Evolutionary conservation across 75 land plant genomes (phyloP).

Genomic region (Chamaecyparis obtusa): DNA sequence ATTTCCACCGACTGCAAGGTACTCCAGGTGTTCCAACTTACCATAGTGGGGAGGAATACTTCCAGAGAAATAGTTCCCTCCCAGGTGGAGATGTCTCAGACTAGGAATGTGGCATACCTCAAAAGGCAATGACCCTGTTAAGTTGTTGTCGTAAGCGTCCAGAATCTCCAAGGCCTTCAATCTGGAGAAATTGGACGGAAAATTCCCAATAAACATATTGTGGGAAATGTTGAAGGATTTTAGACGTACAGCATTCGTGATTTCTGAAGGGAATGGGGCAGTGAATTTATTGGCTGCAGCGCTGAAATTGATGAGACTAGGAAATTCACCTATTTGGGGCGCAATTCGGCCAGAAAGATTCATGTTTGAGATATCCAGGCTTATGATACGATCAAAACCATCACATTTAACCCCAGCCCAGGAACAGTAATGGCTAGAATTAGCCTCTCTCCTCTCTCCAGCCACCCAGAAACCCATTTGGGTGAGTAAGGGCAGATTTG

Average conservation of each 20-base stretch:
- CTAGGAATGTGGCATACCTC: slow-evolving; percentile 31
- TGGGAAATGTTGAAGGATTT: slow-evolving; percentile 71
- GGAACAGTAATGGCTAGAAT: slow-evolving; percentile 42
- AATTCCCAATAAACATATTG: slow-evolving; percentile 61
- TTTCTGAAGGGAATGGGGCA: slow-evolving; percentile 56
- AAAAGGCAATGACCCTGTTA: slow-evolving; percentile 65
- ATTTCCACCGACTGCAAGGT: slow-evolving; percentile 72
- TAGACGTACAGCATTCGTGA: slow-evolving; percentile 36
- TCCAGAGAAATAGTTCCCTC: slow-evolving; percentile 89
- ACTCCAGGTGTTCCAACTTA: slow-evolving; percentile 43
- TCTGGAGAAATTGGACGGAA: slow-evolving; percentile 46
- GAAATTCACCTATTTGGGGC: slow-evolving; percentile 37
- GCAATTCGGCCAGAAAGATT: slow-evolving; percentile 59
- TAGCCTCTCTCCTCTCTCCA: slow-evolving; percentile 33
- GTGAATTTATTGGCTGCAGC: slow-evolving; percentile 47
- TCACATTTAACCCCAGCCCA: slow-evolving; percentile 57
- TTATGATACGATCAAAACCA: slow-evolving; percentile 16
- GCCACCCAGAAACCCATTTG: slow-evolving; percentile 27
- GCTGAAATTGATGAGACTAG: slow-evolving; percentile 39
- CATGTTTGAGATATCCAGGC: slow-evolving; percentile 49
- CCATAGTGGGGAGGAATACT: slow-evolving; percentile 74
- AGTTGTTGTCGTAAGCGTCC: slow-evolving; percentile 64
- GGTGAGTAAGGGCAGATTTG: slow-evolving; percentile 48
- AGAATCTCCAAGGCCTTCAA: slow-evolving; percentile 45
- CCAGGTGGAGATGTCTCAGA: slow-evolving; percentile 72